These are phyloP conservation scores for Agarophyton chilense DNA, from an alignment of 23 red algal species.

Conservation along the genomic window DNA sequence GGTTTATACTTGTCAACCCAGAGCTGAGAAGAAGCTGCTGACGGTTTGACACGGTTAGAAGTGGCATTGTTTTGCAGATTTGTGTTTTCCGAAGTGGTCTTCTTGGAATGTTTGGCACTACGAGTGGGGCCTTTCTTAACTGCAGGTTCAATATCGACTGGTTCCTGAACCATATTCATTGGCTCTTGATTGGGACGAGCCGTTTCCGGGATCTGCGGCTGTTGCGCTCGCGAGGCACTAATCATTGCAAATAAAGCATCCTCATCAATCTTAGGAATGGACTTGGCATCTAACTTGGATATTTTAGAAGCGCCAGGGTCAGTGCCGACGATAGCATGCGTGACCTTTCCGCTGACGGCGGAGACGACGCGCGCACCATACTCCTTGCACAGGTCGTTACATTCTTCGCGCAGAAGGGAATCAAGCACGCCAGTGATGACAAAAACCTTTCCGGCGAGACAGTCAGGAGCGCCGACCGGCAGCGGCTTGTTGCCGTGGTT, in stretches of 20 bases:
- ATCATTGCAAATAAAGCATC: conserved; percentile 89
- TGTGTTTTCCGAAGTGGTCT: not conserved
- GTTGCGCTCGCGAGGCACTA: conserved; percentile 18
- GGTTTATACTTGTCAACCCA: conserved; percentile 98
- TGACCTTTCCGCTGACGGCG: conserved; percentile 75
- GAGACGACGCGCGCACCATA: conserved; percentile 83
- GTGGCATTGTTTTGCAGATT: not conserved
- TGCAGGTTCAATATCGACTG: not conserved
- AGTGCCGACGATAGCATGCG: conserved; percentile 77
- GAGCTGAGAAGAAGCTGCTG: conserved; percentile 14
- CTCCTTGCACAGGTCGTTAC: conserved; percentile 72
- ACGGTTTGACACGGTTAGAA: not conserved
- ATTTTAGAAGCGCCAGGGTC: conserved; percentile 79
- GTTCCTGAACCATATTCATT: conserved; percentile 15
- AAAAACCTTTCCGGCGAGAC: conserved; percentile 84
- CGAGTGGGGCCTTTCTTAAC: not conserved
- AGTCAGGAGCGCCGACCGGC: conserved; percentile 78
- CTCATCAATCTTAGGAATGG: conserved; percentile 78
- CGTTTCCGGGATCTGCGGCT: not conserved
- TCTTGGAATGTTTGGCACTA: not conserved
- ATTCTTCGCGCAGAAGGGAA: conserved; percentile 77
- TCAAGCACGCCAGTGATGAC: conserved; percentile 91
- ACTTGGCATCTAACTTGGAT: conserved; percentile 35
- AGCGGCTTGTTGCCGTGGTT: conserved; percentile 69
- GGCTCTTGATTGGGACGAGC: not conserved